Base-by-base conservation (phyloP, 768 basidiomycete genomes). In the Trametopsis cervina region DNA sequence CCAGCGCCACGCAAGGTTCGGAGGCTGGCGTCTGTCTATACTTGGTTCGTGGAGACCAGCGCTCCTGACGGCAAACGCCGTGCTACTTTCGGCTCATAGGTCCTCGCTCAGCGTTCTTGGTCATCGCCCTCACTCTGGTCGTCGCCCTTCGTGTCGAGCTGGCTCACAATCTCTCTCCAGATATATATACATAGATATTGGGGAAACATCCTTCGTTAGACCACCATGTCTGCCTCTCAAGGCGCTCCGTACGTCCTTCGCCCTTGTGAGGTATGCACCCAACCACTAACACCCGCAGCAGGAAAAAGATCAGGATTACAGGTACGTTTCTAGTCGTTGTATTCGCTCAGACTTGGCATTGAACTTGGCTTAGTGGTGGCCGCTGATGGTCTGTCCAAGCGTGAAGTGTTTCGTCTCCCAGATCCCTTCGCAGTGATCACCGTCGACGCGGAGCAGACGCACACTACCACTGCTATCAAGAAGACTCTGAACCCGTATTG, bases 391-490 rank as follows among this genome's bases (percentile, higher is more conserved):
- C 71, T 96, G 17, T 86, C 86, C 40, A 96, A 95, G 71, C 87
- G 92, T 49, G 92, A 96, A 72, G 91, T 95, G 46, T 93, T 96
- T 64, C 82, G 94, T 44, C 83, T 97, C 4, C 96, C 95, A 2
- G 94, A 98, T 67, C 95, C 96, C 4, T 97, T 98, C 64, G 95
- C 96, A 4, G 93, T 99, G 60, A 87, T 99, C 65, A 97, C 95
- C 18, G 93, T 98, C 37, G 96, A 99, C 57, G 91, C 92, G 3
- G 93, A 96, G 65, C 94, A 97, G 67, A 98, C 94, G 0, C 87
- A 91, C 57, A 95, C 95, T 1, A 98, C 94, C 13, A 90, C 88
- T 47, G 95, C 95, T 25, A 96, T 98, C 61, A 97, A 92, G 75
- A 94, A 90, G 70, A 91, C 90, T 0, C 67, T 93, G 40, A 93